Evolutionary conservation across 305 asterid genomes (phyloP), one percentile per base, ranked within the genome.

Genomic region (Fraxinus ornus): DNA sequence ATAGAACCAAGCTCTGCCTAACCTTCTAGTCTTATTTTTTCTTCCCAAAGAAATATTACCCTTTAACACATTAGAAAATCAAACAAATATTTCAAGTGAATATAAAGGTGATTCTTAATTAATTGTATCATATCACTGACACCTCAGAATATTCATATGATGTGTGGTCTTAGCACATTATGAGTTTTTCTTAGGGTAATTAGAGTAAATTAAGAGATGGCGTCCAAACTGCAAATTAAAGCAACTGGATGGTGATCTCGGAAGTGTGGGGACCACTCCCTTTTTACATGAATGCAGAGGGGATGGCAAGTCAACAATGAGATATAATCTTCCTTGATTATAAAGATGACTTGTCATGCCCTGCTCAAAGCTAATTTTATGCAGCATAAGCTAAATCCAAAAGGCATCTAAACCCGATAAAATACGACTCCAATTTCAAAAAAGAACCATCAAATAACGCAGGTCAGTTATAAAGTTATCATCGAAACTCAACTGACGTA

Each of bases 261-360:
- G 24, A 52, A 52, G 24, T 52, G 64, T 52, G 64, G 64, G 64
- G 64, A 17, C 64, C 9, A 55, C 60, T 1, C 60, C 17, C 21
- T 15, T 49, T 49, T 49, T 49, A 55, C 64, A 55, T 49, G 60
- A 49, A 49, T 37, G 28, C 28, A 66, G 64, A 12, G 79, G 79
- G 32, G 75, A 78, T n/a, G 49, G 32, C 15, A 79, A 44, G 44
- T 44, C 52, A 76, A 85, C 82, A 39, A 75, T 64, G 60, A 78
- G 28, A 72, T 83, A 78, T n/a, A 7, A 77, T 55, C 64, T 79
- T 19, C 21, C 5, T 28, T 72, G 49, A 62, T 21, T 70, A 47
- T 44, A 77, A 19, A 55, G 64, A 77, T 71, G 33, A 64, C 13
- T 57, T 44, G 75, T 49, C 28, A 62, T 52, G 55, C 37, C 73